Evolutionary conservation across 2,329 filamentous ascomycete genomes (phyloP).

Genomic region (Sarocladium brachiariae): DNA sequence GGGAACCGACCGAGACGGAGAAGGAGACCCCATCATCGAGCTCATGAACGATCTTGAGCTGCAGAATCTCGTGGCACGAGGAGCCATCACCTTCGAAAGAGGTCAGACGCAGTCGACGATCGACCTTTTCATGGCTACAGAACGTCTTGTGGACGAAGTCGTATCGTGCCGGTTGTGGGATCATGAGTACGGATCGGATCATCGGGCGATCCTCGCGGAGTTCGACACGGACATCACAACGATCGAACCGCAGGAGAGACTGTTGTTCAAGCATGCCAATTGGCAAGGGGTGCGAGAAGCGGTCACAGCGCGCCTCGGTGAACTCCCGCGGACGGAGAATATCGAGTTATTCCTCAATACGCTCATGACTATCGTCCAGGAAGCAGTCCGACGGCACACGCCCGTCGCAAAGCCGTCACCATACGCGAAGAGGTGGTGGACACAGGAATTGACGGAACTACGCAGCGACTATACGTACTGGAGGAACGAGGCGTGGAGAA

Average conservation of each 20-base stretch:
- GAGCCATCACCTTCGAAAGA: background rate
- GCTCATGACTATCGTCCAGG: background rate
- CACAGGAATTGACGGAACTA: too few species aligned
- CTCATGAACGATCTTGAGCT: background rate
- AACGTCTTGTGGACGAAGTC: background rate
- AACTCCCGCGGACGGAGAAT: background rate
- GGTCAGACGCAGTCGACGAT: too few species aligned
- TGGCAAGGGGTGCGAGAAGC: background rate
- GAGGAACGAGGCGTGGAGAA: too few species aligned
- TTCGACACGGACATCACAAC: slow-evolving; percentile 1
- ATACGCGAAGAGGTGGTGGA: too few species aligned
- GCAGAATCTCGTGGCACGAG: background rate
- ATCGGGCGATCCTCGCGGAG: background rate
- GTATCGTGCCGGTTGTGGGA: background rate
- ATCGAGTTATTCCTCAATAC: background rate
- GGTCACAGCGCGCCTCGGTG: background rate
- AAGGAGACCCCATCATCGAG: background rate
- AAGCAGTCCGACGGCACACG: background rate
- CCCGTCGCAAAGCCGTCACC: background rate
- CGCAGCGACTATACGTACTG: background rate
- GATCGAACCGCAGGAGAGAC: background rate
- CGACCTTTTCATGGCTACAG: too few species aligned
- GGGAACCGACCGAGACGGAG: background rate
- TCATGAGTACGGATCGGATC: background rate
- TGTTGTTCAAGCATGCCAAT: background rate